These are phyloP conservation scores for Pinus taeda DNA, from an alignment of 75 land plant genomes.

Conservation along the genomic window DNA sequence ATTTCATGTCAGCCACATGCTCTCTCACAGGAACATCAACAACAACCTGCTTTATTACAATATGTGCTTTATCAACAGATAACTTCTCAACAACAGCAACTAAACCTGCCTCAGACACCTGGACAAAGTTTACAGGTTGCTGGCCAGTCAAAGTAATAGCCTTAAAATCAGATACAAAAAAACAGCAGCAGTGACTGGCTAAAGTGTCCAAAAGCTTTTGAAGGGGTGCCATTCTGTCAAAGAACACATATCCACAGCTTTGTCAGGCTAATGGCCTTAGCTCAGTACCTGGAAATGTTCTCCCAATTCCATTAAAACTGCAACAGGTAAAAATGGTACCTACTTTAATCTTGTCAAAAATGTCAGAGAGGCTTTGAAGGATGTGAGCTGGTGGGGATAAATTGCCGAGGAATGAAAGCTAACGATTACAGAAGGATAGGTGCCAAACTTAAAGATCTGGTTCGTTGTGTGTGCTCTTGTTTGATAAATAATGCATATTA, in stretches of 20 bases:
- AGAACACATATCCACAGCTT: constrained; percentile 30
- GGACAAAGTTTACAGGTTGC: constrained; percentile 8
- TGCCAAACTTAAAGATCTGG: too few relatives aligned
- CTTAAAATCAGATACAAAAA: constrained; percentile 22
- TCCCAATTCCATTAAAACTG: constrained; percentile 14
- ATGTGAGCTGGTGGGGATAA: too few relatives aligned
- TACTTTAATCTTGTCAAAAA: too few relatives aligned
- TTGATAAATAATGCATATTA: too few relatives aligned
- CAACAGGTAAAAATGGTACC: constrained; percentile 11
- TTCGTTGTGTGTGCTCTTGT: too few relatives aligned
- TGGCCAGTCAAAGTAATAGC: constrained; percentile 6
- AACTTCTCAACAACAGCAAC: constrained; percentile 14
- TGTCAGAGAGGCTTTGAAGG: too few relatives aligned
- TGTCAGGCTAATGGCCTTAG: constrained; percentile 28
- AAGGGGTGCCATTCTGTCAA: constrained; percentile 51
- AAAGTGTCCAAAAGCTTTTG: constrained; percentile 51
- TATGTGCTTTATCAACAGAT: constrained; percentile 18
- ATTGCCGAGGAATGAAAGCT: too few relatives aligned
- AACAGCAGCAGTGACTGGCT: constrained; percentile 42
- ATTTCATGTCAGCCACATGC: constrained; percentile 27
- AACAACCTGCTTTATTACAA: constrained; percentile 15
- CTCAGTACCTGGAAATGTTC: constrained; percentile 21
- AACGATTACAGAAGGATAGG: too few relatives aligned
- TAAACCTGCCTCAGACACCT: constrained; percentile 5
- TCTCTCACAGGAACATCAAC: constrained; percentile 12